phyloP scores from a whole-genome alignment of 2,329 filamentous ascomycete species.

The Penicillium hesseltinei region DNA sequence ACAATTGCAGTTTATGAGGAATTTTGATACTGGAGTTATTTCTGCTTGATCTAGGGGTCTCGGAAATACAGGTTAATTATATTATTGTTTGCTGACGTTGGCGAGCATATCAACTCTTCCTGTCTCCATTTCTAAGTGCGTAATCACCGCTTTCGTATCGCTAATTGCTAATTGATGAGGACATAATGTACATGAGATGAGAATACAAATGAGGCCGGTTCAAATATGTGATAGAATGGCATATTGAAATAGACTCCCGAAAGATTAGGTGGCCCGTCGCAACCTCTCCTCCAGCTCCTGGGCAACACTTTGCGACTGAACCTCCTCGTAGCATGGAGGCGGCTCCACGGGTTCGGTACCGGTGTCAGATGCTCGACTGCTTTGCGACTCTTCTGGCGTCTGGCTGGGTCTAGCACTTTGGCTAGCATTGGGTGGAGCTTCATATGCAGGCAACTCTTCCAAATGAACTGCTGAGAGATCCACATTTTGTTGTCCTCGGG shows the following conservation, averaged over 20 bases:
- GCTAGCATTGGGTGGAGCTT: constrained; percentile 53
- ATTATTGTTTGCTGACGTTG: not conserved
- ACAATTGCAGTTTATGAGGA: not conserved
- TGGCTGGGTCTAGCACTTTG: constrained; percentile 4
- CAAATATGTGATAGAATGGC: not conserved
- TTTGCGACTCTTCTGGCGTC: constrained; percentile 12
- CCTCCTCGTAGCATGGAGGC: constrained; percentile 88
- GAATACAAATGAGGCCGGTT: not conserved
- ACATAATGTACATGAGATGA: constrained; percentile 18
- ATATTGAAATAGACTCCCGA: not conserved
- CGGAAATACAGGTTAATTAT: too few species aligned
- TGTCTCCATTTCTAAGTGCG: constrained; percentile 4
- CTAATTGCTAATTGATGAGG: constrained; percentile 12
- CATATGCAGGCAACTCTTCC: constrained; percentile 86
- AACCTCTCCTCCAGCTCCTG: constrained; percentile 66
- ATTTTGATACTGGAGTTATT: not conserved
- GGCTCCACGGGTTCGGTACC: constrained; percentile 63
- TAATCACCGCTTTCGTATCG: constrained; percentile 12
- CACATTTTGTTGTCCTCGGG: constrained; percentile 48
- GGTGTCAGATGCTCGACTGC: constrained; percentile 24
- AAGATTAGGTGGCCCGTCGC: constrained; percentile 30
- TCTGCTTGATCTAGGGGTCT: not conserved
- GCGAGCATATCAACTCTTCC: not conserved
- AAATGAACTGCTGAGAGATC: constrained; percentile 67
- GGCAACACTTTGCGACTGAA: constrained; percentile 75